Evolutionary conservation across 352 stramenopile genomes (phyloP).

Genomic region (Hyaloperonospora brassicae): DNA sequence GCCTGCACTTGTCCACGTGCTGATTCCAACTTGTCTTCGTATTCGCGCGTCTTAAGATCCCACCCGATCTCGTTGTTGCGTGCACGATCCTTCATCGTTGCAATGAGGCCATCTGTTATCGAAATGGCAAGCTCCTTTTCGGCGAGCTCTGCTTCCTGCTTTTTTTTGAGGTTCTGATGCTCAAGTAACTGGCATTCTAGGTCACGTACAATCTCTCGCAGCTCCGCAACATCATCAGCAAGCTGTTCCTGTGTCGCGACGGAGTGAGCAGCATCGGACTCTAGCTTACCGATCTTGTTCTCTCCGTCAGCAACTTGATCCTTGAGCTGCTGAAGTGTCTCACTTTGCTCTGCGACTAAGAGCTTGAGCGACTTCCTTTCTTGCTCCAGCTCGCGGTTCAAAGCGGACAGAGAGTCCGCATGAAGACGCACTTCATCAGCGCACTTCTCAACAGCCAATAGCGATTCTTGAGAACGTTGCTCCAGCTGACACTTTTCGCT

Average conservation of each 20-base stretch:
- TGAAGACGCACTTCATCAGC: constrained; percentile 11
- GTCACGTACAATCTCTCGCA: constrained; percentile 10
- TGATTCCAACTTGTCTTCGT: constrained; percentile 27
- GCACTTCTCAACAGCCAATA: constrained; percentile 18
- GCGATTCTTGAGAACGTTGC: constrained; percentile 12
- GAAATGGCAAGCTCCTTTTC: constrained; percentile 10
- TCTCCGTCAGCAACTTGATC: constrained; percentile 14
- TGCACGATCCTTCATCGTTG: constrained; percentile 14
- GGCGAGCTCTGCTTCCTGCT: constrained; percentile 15
- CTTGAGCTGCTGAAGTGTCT: constrained; percentile 12
- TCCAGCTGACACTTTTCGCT: constrained; percentile 18
- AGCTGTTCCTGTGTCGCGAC: constrained; percentile 11
- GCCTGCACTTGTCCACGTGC: constrained; percentile 21
- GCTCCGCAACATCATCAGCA: constrained; percentile 10
- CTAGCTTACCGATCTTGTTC: constrained; percentile 13
- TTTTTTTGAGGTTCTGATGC: constrained; percentile 9
- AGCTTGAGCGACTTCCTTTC: constrained; percentile 13
- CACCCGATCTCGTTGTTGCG: constrained; percentile 15
- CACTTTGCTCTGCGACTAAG: constrained; percentile 11
- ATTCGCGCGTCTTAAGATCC: constrained; percentile 15
- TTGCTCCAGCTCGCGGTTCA: constrained; percentile 17
- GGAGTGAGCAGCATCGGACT: constrained; percentile 9
- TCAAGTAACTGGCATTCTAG: constrained; percentile 17
- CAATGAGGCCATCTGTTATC: constrained; percentile 18
- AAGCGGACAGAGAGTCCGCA: constrained; percentile 8